Evolutionary conservation across 371 early-diverging fungal genomes (phyloP), one percentile per base, ranked within the genome.

Genomic region (Entomophthora muscae): DNA sequence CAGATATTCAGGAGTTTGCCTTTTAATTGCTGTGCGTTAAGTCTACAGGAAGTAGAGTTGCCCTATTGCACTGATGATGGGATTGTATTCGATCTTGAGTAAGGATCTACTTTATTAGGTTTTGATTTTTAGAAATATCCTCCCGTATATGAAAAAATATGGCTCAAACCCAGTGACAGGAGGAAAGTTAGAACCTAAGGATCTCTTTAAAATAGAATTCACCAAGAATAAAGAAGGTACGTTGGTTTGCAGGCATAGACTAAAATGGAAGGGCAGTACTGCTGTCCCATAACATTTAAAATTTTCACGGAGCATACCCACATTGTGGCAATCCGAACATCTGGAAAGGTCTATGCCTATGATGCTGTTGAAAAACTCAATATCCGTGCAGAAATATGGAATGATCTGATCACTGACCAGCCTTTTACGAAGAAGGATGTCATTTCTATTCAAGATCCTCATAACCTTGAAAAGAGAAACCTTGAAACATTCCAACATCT

Each of bases 21-120:
- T 0, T 91, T 91, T 65, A 79, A 83, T 66, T 88, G 83, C 73
- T 93, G 95, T 67, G 83, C 93, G 5, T 76, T 94, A 26, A 85
- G 93, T 10, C 74, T 94, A 52, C 83, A 82, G 67, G 94, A 95
- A 1, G 90, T 91, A 66, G 86, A 83, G 58, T 78, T 79, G 66
- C 93, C 98, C 1, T 82, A 90, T 29, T 91, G 93, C 72, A 89
- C 93, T 0, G 72, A 75, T 12, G 89, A 90, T 27, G 98, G 95
- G 28, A 83, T 74, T 57, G 78, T 94, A 21, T 95, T 91, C 74
- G 95, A 95, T 64, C 76, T 88, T 1, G 76, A 83, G 65, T 77
- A 72, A 10, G 24, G 68, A 53, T 33, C 22, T 23, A 53, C 21
- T 55, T 30, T 52, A 27, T 64, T 26, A 27, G 42, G 12, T 30